A percentile compares a stretch with the other conserved stretches of the same genome.
These are phyloP conservation scores for Heterobasidion occidentale DNA, from an alignment of 1,284 basidiomycete species.

Conservation along the genomic window DNA sequence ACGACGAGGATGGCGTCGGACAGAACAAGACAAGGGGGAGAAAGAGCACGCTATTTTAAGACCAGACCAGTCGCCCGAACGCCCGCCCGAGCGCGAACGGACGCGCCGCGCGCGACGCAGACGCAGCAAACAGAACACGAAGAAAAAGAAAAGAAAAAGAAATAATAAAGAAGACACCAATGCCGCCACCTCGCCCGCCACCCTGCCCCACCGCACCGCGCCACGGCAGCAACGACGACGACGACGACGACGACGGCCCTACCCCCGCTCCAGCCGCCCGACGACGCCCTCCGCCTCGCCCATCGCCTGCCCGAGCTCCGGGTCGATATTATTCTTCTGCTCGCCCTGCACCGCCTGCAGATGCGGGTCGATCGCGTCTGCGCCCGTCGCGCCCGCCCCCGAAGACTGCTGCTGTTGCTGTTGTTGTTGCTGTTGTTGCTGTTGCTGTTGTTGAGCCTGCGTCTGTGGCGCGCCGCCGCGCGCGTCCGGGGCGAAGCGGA, in stretches of 20 bases:
- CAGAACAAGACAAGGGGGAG: no score
- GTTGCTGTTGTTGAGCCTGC: background rate
- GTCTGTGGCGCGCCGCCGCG: background rate
- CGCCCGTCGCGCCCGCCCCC: conserved; percentile 4
- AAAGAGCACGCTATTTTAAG: no score
- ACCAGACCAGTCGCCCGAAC: no score
- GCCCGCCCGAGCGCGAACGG: no score
- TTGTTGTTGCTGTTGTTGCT: conserved; percentile 26
- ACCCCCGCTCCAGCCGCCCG: conserved; percentile 9
- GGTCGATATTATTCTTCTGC: conserved; percentile 23
- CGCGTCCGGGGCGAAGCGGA: conserved; percentile 24
- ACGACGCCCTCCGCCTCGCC: conserved; percentile 26
- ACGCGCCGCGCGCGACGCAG: no score
- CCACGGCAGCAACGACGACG: no score
- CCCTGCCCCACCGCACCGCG: no score
- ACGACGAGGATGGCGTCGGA: no score
- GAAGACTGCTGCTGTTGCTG: conserved; percentile 17
- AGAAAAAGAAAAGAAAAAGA: no score
- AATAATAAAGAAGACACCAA: no score
- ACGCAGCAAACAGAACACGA: no score
- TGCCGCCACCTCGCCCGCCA: no score
- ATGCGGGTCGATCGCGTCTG: conserved; percentile 42
- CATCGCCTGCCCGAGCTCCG: conserved; percentile 26
- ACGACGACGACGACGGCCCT: background rate
- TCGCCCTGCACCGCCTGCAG: conserved; percentile 15